A percentile compares a stretch with the other conserved stretches of the same genome.
These are phyloP conservation scores for Zygoascus hellenicus DNA, from an alignment of 1,139 yeast species.

Conservation along the genomic window DNA sequence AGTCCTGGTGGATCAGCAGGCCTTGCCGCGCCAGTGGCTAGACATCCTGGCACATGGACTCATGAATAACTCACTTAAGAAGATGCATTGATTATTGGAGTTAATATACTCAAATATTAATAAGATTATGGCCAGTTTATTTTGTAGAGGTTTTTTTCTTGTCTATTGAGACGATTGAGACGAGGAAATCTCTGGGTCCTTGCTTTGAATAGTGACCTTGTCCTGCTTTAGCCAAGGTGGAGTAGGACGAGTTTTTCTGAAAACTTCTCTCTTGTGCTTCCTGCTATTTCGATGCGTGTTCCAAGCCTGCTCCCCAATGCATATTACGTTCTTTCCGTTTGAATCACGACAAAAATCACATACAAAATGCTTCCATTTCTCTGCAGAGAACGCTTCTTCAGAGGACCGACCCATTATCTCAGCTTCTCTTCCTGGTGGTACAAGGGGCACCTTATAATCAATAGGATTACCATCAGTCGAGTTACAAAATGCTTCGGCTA, in stretches of 20 bases:
- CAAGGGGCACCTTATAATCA: constrained; percentile 28
- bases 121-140: no score
- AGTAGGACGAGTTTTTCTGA: not conserved
- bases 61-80: no score
- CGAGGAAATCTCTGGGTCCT: constrained; percentile 1
- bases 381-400: constrained; percentile 28
- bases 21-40: constrained; percentile 11
- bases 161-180: no score
- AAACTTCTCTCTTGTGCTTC: constrained; percentile 29
- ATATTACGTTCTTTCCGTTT: constrained; percentile 50
- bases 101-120: no score
- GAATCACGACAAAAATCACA: constrained; percentile 65
- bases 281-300: constrained; percentile 57
- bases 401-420: constrained; percentile 30
- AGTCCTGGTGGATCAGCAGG: not conserved
- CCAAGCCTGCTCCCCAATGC: constrained; percentile 74
- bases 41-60: constrained; percentile 27
- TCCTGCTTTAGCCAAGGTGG: not conserved
- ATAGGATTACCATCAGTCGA: constrained; percentile 9
- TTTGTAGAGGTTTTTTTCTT: no score
- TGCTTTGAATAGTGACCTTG: not conserved
- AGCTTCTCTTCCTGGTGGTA: constrained; percentile 42
- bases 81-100: no score
- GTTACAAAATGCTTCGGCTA: constrained; percentile 43
- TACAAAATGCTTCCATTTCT: constrained; percentile 61